Evolutionary conservation across 2,329 filamentous ascomycete genomes (phyloP).

Genomic region (Nemania diffusa): DNA sequence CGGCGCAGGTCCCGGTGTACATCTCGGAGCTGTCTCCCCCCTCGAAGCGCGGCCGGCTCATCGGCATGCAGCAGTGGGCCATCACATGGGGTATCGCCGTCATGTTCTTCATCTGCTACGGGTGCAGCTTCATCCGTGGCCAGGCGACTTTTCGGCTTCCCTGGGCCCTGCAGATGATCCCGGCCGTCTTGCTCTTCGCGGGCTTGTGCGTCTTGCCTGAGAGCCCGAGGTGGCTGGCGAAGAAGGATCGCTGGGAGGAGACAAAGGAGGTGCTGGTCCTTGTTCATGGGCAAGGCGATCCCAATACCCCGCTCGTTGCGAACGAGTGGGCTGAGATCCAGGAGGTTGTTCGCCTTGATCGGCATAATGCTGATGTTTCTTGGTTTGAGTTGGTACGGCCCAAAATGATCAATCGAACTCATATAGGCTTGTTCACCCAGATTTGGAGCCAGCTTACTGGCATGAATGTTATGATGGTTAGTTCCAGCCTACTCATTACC

Average conservation of each 20-base stretch:
- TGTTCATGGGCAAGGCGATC: conserved; percentile 73
- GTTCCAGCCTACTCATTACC: conserved; percentile 28
- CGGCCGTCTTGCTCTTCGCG: conserved; percentile 55
- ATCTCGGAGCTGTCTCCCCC: conserved; percentile 70
- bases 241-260: conserved; percentile 60
- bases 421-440: conserved; percentile 77
- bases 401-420: conserved; percentile 77
- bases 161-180: conserved; percentile 61
- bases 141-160: conserved; percentile 61
- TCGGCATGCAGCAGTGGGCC: conserved; percentile 58
- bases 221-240: conserved; percentile 63
- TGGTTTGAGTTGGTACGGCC: conserved; percentile 79
- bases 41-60: conserved; percentile 57
- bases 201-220: conserved; percentile 58
- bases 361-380: conserved; percentile 72
- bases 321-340: conserved; percentile 78
- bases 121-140: conserved; percentile 55
- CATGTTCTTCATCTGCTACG: conserved; percentile 62
- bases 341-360: conserved; percentile 78
- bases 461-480: conserved; percentile 76
- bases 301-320: conserved; percentile 71
- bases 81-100: conserved; percentile 61
- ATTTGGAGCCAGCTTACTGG: conserved; percentile 81
- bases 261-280: conserved; percentile 60
- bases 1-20: conserved; percentile 77